A percentile compares a stretch with the other conserved stretches of the same genome.
Conservation (phyloP, 129 eudicot genomes). For the Helianthus tuberosus region DNA sequence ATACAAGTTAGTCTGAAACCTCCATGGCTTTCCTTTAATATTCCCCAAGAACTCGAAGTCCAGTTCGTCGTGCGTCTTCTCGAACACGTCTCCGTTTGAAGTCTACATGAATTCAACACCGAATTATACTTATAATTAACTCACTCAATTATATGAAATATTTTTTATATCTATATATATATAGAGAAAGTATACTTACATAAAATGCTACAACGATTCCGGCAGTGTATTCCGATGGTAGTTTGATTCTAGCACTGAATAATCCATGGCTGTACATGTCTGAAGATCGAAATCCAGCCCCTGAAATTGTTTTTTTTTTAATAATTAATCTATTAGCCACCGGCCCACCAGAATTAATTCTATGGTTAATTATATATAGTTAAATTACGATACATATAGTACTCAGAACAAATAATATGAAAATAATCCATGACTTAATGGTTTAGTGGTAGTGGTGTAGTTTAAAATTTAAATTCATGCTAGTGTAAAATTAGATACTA, state of each 20-base stretch:
- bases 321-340: slow-evolving; percentile 12
- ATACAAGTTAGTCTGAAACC: slow-evolving; percentile 89
- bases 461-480: too few relatives aligned
- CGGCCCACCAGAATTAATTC: background rate
- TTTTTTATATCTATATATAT: too few relatives aligned
- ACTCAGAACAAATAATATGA: too few relatives aligned
- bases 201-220: slow-evolving; percentile 93
- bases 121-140: background rate
- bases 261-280: slow-evolving; percentile 78
- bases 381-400: too few relatives aligned
- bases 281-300: slow-evolving; percentile 83
- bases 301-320: slow-evolving; percentile 34
- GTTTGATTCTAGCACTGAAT: slow-evolving; percentile 85
- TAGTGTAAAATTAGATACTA: too few relatives aligned
- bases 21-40: slow-evolving; percentile 79
- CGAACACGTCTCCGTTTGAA: slow-evolving; percentile 78
- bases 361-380: background rate
- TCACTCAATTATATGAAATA: background rate
- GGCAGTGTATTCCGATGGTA: slow-evolving; percentile 87
- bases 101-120: slow-evolving; percentile 60
- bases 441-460: too few relatives aligned
- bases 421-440: too few relatives aligned
- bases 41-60: slow-evolving; percentile 93
- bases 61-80: slow-evolving; percentile 78
- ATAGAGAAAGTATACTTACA: slow-evolving; percentile 36